Evolutionary conservation across 2,329 filamentous ascomycete genomes (phyloP).

Genomic region (Xylariaceae sp.): DNA sequence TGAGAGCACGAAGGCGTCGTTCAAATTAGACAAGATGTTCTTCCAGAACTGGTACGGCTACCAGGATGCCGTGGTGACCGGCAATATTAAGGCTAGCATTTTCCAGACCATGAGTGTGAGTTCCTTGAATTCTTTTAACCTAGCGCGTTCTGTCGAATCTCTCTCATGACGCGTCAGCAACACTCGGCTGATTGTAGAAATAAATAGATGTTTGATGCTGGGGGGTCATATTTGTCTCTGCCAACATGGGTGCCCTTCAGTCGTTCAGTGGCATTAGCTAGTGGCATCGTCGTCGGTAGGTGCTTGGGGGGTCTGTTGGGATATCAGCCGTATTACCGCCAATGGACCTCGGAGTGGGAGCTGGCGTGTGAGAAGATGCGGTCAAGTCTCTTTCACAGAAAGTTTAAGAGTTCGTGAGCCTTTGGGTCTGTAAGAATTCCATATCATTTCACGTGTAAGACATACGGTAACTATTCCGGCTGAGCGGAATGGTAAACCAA

Average conservation of each 20-base stretch:
- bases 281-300: constrained; percentile 36
- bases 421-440: too few relatives aligned
- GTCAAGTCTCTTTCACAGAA: constrained; percentile 10
- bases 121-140: background rate
- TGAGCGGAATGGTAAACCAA: too few relatives aligned
- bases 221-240: constrained; percentile 35
- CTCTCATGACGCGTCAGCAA: background rate
- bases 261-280: constrained; percentile 22
- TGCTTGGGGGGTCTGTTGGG: constrained; percentile 38
- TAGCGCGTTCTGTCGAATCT: background rate
- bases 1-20: constrained; percentile 25
- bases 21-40: constrained; percentile 32
- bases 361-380: constrained; percentile 35
- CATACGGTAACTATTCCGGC: too few relatives aligned
- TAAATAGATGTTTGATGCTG: constrained; percentile 40
- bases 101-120: constrained; percentile 29
- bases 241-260: constrained; percentile 37
- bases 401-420: too few relatives aligned
- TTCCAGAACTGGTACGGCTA: constrained; percentile 37
- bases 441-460: too few relatives aligned
- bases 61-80: constrained; percentile 29
- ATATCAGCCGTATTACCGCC: constrained; percentile 36
- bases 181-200: background rate
- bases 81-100: constrained; percentile 24
- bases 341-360: constrained; percentile 40